Base-by-base conservation (phyloP, 1,284 basidiomycete species). In the Ceratorhiza oryzae-sativae region DNA sequence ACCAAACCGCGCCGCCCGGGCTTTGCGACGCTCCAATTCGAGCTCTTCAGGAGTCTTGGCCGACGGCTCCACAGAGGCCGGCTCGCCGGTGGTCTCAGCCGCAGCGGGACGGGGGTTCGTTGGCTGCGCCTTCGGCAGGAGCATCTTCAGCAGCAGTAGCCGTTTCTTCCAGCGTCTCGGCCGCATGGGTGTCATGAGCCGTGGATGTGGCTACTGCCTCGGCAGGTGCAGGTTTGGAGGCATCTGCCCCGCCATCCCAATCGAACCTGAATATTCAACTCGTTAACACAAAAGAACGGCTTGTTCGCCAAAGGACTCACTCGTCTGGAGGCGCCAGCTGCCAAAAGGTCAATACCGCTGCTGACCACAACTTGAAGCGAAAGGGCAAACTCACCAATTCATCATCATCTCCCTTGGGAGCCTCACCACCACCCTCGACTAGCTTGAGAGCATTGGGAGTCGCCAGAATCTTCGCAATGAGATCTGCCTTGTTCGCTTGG, bases 1-100 rank as follows among this genome's bases (percentile, higher is more conserved):
- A 25, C 87, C 87, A 75, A 91, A 91, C 12, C 90, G 86, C 30
- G 82, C 88, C 1, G 90, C 90, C 36, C 90, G 87, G 10, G 74
- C 73, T 55, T 62, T 70, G 25, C 61, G 48, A 20, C 63, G 71
- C 32, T 63, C 74, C 8, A 58, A 8, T 30, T 73, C 73, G 6
- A 15, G 34, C 20, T 73, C 73, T 53, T 46, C 71, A 1, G 76
- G 75, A 1, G 76, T 34, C 32, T 56, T 39, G 8, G 36, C 13
- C 8, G 36, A 39, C 36, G 36, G 13, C 13, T 39, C 36, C n/a
- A n/a, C n/a, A n/a, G n/a, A n/a, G n/a, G n/a, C n/a, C n/a, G n/a
- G n/a, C n/a, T n/a, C n/a, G n/a, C n/a, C n/a, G n/a, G n/a, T n/a
- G n/a, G n/a, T n/a, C n/a, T n/a, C n/a, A n/a, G n/a, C n/a, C n/a